Percentiles rank a stretch among this genome's conserved stretches.
These are phyloP conservation scores for Sporothrix brunneoviolacea DNA, from an alignment of 2,329 filamentous ascomycete genomes.

Conservation along the genomic window DNA sequence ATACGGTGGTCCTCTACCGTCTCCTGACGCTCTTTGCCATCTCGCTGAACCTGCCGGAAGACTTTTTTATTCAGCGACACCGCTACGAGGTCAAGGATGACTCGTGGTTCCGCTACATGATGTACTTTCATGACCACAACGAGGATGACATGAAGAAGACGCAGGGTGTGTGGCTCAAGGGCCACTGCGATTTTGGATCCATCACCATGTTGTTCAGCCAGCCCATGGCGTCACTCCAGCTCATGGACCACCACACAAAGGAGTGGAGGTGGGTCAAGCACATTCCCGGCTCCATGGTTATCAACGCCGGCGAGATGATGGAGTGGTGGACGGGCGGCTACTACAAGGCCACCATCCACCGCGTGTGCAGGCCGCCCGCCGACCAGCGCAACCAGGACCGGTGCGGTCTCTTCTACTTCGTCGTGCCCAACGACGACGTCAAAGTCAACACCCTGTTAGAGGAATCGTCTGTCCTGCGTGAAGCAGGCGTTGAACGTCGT, in stretches of 20 bases:
- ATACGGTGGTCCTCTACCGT: slow-evolving; percentile 40
- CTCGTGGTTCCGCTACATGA: slow-evolving; percentile 53
- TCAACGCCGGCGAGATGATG: slow-evolving; percentile 32
- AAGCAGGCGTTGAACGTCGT: background rate
- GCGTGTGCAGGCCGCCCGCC: slow-evolving; percentile 28
- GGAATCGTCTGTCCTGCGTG: background rate
- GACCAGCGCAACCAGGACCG: slow-evolving; percentile 28
- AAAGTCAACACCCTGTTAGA: background rate
- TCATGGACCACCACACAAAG: slow-evolving; percentile 27
- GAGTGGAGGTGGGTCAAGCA: slow-evolving; percentile 36
- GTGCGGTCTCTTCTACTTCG: slow-evolving; percentile 32
- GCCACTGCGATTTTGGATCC: background rate
- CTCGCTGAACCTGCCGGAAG: slow-evolving; percentile 49
- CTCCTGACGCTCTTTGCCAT: slow-evolving; percentile 52
- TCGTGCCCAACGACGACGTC: slow-evolving; percentile 26
- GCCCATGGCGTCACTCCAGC: slow-evolving; percentile 43
- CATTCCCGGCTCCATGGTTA: slow-evolving; percentile 35
- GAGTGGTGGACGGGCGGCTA: slow-evolving; percentile 25
- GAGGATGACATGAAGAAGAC: background rate
- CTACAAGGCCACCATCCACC: slow-evolving; percentile 30
- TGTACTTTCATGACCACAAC: slow-evolving; percentile 31
- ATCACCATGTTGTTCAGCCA: slow-evolving; percentile 43
- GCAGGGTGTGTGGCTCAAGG: background rate
- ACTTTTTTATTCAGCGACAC: slow-evolving; percentile 48
- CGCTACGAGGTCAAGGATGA: slow-evolving; percentile 47